phyloP scores from a whole-genome alignment of 2,329 filamentous ascomycete species.

The Setomelanomma holmii region DNA sequence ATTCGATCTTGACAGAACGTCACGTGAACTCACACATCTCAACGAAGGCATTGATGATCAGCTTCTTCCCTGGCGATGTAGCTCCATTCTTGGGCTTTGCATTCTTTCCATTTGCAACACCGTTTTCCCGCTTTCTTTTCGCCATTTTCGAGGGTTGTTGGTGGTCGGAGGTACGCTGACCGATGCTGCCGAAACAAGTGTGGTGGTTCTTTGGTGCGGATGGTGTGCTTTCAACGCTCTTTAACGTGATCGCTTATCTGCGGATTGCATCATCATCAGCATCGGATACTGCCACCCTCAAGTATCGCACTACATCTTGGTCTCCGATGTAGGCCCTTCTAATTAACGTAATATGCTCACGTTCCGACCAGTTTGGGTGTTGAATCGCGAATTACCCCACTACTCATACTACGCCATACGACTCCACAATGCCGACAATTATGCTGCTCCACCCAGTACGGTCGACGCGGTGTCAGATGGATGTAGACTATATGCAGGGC shows the following conservation, averaged over 20 bases:
- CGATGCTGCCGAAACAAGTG: slow-evolving; percentile 27
- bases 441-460: slow-evolving; percentile 12
- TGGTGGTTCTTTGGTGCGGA: slow-evolving; percentile 25
- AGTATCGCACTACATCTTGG: background rate
- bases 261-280: slow-evolving; percentile 12
- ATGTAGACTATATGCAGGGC: slow-evolving; percentile 3
- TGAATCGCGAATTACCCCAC: slow-evolving; percentile 8
- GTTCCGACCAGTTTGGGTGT: slow-evolving; percentile 5
- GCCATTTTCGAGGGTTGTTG: slow-evolving; percentile 12
- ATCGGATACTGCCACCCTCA: slow-evolving; percentile 6
- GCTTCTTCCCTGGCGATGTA: slow-evolving; percentile 34
- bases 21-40: slow-evolving; percentile 48
- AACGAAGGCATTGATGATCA: slow-evolving; percentile 54
- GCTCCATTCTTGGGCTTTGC: slow-evolving; percentile 14
- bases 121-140: slow-evolving; percentile 17
- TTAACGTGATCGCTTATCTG: slow-evolving; percentile 39
- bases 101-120: background rate
- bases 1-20: background rate
- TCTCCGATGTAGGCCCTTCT: slow-evolving; percentile 17
- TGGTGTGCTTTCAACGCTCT: slow-evolving; percentile 34
- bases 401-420: slow-evolving; percentile 26
- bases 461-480: slow-evolving; percentile 2
- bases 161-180: slow-evolving; percentile 9
- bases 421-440: slow-evolving; percentile 30
- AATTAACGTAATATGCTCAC: slow-evolving; percentile 4